Base-by-base conservation (phyloP, 805 yeast genomes). In the Ogataea salicorniae region DNA sequence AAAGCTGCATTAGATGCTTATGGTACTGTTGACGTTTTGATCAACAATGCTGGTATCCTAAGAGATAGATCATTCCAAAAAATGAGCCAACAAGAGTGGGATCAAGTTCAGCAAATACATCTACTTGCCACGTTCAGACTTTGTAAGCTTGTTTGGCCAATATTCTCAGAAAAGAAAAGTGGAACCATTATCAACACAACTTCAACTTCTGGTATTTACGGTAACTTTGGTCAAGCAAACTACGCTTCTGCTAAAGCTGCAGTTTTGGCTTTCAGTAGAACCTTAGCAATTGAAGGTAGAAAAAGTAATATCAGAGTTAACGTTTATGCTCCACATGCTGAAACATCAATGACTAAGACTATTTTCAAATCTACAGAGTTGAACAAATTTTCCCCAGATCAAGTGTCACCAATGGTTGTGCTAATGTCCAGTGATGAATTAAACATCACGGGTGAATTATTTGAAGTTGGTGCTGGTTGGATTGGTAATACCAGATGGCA, bases 401-500 rank as follows among this genome's bases (percentile, higher is more conserved):
- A 81, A 66, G 97, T 92, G 42, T 94, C 97, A 1, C 99, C 99
- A 48, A 74, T 91, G 53, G 80, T 89, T 55, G 88, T 89, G 16
- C 75, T 84, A 58, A 76, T 91, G 53, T 76, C 88, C n/a, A 79
- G 90, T 48, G 91, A 87, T 42, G 77, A 78, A 59, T 77, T 84
- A 22, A 74, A 76, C 39, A 79, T 79, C 33, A 80, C 83, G 41
- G 98, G 97, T 48, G 84, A 84, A 66, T 69, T 86, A 52, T 92
- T 83, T 66, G 99, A 92, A 74, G 84, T 83, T 56, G 99, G 98
- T 57, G 96, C 94, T 49, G 98, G 97, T 39, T 92, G 97, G 97
- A 75, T 87, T 58, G 97, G 96, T 60, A 80, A 81, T 68, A 91
- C 97, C 37, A 80, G 97, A 73, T 91, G 94, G 92, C 95, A 92